Evolutionary conservation across 1,139 yeast species (phyloP).

Genomic region (Yamadazyma dushanensis): DNA sequence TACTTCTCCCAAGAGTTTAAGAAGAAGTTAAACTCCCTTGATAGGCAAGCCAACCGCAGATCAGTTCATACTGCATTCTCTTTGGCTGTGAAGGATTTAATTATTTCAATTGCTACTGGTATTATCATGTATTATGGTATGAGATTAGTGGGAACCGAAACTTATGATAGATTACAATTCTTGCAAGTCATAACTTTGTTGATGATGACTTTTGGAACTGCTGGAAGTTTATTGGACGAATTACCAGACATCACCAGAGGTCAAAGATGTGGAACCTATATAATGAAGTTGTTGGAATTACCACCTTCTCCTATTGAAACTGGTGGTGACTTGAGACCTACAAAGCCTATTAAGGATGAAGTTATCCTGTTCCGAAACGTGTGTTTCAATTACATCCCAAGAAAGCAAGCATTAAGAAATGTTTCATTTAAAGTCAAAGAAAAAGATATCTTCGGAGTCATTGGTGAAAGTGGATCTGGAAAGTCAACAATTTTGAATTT

Average conservation of each 20-base stretch:
- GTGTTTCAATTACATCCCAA: conserved; percentile 47
- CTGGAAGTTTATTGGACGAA: conserved; percentile 58
- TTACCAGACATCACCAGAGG: conserved; percentile 81
- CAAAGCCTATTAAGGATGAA: conserved; percentile 10
- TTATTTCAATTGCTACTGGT: conserved; percentile 64
- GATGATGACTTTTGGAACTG: conserved; percentile 68
- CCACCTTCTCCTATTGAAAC: conserved; percentile 31
- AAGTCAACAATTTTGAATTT: conserved; percentile 67
- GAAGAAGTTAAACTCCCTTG: conserved; percentile 25
- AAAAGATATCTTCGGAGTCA: conserved; percentile 58
- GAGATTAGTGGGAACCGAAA: conserved; percentile 55
- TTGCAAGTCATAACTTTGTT: conserved; percentile 72
- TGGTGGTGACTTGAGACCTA: conserved; percentile 24
- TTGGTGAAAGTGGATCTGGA: conserved; percentile 81
- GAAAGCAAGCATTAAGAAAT: conserved; percentile 28
- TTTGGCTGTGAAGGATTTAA: conserved; percentile 53
- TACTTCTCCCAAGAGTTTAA: conserved; percentile 45
- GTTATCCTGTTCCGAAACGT: conserved; percentile 44
- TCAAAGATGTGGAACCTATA: conserved; percentile 63
- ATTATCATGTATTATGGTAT: conserved; percentile 76
- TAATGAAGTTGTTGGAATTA: conserved; percentile 45
- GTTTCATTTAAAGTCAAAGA: conserved; percentile 40
- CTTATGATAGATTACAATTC: conserved; percentile 56
- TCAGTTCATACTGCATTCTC: conserved; percentile 65
- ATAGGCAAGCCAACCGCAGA: conserved; percentile 41